A percentile compares a stretch with the other conserved stretches of the same genome.
phyloP scores from a whole-genome alignment of 1,284 basidiomycete genomes.

The Schizophyllum amplum region DNA sequence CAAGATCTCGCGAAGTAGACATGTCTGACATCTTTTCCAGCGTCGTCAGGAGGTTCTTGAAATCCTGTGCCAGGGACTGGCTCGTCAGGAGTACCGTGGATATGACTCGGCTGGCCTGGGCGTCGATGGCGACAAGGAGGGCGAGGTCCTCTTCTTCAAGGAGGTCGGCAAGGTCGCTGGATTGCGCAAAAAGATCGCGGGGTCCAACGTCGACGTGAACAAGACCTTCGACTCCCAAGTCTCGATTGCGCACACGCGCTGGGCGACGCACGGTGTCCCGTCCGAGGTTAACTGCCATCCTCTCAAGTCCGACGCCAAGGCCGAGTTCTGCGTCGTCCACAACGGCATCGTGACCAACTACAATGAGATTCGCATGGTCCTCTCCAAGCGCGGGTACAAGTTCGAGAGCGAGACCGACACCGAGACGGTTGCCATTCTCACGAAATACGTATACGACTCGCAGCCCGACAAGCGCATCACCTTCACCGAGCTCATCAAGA shows the following conservation, averaged over 20 bases:
- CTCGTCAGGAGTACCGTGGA: slow-evolving; percentile 96
- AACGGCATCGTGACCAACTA: slow-evolving; percentile 99
- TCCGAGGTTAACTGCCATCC: slow-evolving; percentile 93
- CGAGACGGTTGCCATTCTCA: slow-evolving; percentile 93
- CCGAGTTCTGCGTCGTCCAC: slow-evolving; percentile 93
- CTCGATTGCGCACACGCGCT: slow-evolving; percentile 98
- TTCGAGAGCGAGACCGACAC: slow-evolving; percentile 98
- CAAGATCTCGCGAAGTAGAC: slow-evolving; percentile 10
- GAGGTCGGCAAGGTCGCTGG: slow-evolving; percentile 97
- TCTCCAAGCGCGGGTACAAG: slow-evolving; percentile 92
- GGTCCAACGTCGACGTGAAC: slow-evolving; percentile 68
- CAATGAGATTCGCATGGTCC: slow-evolving; percentile 82
- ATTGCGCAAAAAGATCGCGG: slow-evolving; percentile 86
- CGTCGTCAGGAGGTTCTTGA: slow-evolving; percentile 91
- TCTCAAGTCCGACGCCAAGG: slow-evolving; percentile 75
- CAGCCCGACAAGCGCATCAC: slow-evolving; percentile 83
- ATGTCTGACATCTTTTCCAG: slow-evolving; percentile 30
- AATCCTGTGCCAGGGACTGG: slow-evolving; percentile 86
- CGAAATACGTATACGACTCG: slow-evolving; percentile 96
- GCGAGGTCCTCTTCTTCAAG: slow-evolving; percentile 86
- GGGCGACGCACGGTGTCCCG: slow-evolving; percentile 98
- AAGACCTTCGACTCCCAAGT: slow-evolving; percentile 87
- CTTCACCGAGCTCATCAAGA: slow-evolving; percentile 92
- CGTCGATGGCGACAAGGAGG: slow-evolving; percentile 87
- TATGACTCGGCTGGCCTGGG: slow-evolving; percentile 97